Evolutionary conservation across 495 filamentous ascomycete species (phyloP).

Genomic region (Aspergillus hancockii): DNA sequence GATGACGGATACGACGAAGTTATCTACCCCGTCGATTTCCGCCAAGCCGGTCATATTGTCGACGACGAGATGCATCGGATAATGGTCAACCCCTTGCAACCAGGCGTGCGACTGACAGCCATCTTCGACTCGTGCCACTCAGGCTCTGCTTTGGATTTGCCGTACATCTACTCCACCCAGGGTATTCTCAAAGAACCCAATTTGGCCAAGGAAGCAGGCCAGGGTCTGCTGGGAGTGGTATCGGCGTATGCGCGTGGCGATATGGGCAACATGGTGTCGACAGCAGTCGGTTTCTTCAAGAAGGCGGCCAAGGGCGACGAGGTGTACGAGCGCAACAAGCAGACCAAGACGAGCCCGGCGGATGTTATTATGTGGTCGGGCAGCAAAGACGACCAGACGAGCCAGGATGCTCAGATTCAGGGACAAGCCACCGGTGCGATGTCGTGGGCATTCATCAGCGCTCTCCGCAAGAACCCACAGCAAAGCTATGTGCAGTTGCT

Average conservation of each 20-base stretch:
- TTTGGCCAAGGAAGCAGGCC: slow-evolving; percentile 94
- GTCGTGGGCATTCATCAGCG: slow-evolving; percentile 95
- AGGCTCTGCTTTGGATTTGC: slow-evolving; percentile 91
- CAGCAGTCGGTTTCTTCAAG: slow-evolving; percentile 86
- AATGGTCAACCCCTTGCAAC: slow-evolving; percentile 80
- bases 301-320: slow-evolving; percentile 86
- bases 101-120: slow-evolving; percentile 89
- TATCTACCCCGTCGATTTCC: slow-evolving; percentile 96
- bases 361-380: slow-evolving; percentile 98
- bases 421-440: slow-evolving; percentile 95
- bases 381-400: slow-evolving; percentile 93
- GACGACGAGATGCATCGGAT: slow-evolving; percentile 99
- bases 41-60: slow-evolving; percentile 86
- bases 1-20: slow-evolving; percentile 97
- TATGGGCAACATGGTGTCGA: slow-evolving; percentile 76
- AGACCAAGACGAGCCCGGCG: slow-evolving; percentile 91
- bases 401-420: slow-evolving; percentile 62
- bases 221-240: slow-evolving; percentile 87
- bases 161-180: slow-evolving; percentile 94
- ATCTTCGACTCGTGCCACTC: slow-evolving; percentile 99
- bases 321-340: slow-evolving; percentile 72
- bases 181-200: slow-evolving; percentile 98
- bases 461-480: slow-evolving; percentile 94
- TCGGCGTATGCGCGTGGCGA: slow-evolving; percentile 89
- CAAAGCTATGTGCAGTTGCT: slow-evolving; percentile 96